Evolutionary conservation across 2,329 filamentous ascomycete genomes (phyloP).

Genomic region (Sporothrix sp.): DNA sequence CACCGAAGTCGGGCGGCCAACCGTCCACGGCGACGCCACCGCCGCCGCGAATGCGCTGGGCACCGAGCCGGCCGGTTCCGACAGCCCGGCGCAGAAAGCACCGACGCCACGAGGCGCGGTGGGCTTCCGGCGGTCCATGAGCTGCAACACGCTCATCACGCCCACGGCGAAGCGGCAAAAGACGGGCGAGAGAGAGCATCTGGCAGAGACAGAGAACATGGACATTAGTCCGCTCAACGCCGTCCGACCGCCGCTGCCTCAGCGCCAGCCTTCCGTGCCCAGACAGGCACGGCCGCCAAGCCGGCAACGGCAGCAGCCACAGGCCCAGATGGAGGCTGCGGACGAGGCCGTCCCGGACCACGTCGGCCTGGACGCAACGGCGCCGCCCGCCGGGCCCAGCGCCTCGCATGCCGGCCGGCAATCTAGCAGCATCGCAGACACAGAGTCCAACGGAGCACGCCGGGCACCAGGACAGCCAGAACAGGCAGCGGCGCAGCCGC

Average conservation of each 20-base stretch:
- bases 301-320: constrained; percentile 25
- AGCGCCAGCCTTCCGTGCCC: neutral
- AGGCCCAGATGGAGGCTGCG: neutral
- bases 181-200: no score
- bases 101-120: constrained; percentile 10
- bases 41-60: neutral
- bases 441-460: neutral
- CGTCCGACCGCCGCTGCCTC: no score
- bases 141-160: constrained; percentile 56
- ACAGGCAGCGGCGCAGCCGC: no score
- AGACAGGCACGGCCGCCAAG: constrained; percentile 10
- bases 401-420: no score
- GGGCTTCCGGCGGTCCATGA: constrained; percentile 52
- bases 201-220: constrained; percentile 43
- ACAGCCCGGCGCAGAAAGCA: constrained; percentile 25
- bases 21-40: neutral
- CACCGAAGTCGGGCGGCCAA: constrained; percentile 4
- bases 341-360: no score
- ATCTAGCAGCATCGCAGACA: constrained; percentile 5
- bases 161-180: constrained; percentile 48
- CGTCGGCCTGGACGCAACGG: neutral
- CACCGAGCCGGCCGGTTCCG: neutral
- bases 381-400: neutral
- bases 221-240: neutral
- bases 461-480: neutral